Conservation (phyloP, 1,284 basidiomycete species). For the Violaceomyces palustris region DNA sequence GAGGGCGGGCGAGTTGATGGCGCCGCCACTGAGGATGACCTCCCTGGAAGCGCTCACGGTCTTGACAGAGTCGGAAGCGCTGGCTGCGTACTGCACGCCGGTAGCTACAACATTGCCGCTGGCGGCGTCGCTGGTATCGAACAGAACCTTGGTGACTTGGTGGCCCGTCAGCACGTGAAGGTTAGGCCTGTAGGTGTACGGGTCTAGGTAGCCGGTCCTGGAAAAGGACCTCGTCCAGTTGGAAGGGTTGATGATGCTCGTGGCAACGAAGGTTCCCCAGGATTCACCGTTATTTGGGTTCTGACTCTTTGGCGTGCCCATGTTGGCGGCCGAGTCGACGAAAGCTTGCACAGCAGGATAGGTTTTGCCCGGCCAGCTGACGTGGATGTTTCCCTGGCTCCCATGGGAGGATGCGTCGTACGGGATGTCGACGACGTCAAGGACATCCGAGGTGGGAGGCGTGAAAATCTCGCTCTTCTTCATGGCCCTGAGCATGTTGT, state of each 20-base stretch:
- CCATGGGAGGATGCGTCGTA: slow-evolving; percentile 56
- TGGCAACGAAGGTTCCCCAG: slow-evolving; percentile 61
- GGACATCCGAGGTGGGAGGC: slow-evolving; percentile 46
- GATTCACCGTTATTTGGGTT: slow-evolving; percentile 59
- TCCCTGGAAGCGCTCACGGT: slow-evolving; percentile 60
- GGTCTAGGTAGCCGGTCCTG: slow-evolving; percentile 66
- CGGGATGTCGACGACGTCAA: slow-evolving; percentile 2
- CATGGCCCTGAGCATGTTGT: slow-evolving; percentile 28
- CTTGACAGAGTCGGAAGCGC: slow-evolving; percentile 45
- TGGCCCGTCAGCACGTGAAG: slow-evolving; percentile 62
- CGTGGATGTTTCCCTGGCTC: slow-evolving; percentile 56
- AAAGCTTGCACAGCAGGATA: slow-evolving; percentile 33
- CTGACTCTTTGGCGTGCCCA: slow-evolving; percentile 56
- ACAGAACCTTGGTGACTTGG: slow-evolving; percentile 65
- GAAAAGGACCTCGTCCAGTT: slow-evolving; percentile 67
- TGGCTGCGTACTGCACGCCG: slow-evolving; percentile 60
- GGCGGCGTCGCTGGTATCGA: slow-evolving; percentile 56
- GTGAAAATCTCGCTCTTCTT: slow-evolving; percentile 59
- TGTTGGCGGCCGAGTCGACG: slow-evolving; percentile 16
- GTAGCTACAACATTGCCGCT: slow-evolving; percentile 58
- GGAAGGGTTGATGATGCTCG: slow-evolving; percentile 63
- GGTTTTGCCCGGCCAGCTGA: slow-evolving; percentile 25
- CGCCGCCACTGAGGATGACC: slow-evolving; percentile 57
- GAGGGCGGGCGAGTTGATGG: slow-evolving; percentile 57
- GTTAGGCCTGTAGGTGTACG: slow-evolving; percentile 61